phyloP scores from a whole-genome alignment of 2,329 filamentous ascomycete genomes.

The Ophiocordyceps unilateralis region DNA sequence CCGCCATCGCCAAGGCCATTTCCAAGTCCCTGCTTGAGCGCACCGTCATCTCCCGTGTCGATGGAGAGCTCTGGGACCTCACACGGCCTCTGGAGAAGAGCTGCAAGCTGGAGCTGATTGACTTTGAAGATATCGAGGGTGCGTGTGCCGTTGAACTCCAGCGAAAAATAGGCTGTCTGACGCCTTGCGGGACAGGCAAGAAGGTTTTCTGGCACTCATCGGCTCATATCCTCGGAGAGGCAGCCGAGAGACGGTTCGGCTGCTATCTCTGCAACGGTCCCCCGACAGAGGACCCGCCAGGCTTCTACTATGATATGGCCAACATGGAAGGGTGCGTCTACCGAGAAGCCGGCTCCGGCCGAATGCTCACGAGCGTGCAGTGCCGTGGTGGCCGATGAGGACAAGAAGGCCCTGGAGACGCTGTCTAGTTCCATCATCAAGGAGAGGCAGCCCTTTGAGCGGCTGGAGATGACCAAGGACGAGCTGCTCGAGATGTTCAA shows the following conservation, averaged over 20 bases:
- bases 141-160: background rate
- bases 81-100: conserved; percentile 77
- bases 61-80: conserved; percentile 82
- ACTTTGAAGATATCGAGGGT: conserved; percentile 45
- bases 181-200: conserved; percentile 38
- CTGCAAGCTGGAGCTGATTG: conserved; percentile 69
- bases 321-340: conserved; percentile 20
- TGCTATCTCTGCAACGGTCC: conserved; percentile 90
- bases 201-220: conserved; percentile 97
- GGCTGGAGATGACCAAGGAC: conserved; percentile 75
- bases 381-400: conserved; percentile 53
- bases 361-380: conserved; percentile 28
- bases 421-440: conserved; percentile 76
- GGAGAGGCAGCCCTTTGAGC: conserved; percentile 91
- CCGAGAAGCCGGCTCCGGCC: background rate
- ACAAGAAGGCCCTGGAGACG: conserved; percentile 73
- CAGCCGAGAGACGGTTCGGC: conserved; percentile 75
- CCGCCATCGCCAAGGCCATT: conserved; percentile 58
- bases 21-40: conserved; percentile 74
- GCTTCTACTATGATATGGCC: conserved; percentile 97
- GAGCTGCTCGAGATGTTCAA: conserved; percentile 87
- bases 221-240: conserved; percentile 91
- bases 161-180: conserved; percentile 1
- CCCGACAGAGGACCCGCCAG: conserved; percentile 56
- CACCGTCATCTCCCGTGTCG: conserved; percentile 71